phyloP scores from a whole-genome alignment of 805 yeast species.

The Metschnikowia continentalis region DNA sequence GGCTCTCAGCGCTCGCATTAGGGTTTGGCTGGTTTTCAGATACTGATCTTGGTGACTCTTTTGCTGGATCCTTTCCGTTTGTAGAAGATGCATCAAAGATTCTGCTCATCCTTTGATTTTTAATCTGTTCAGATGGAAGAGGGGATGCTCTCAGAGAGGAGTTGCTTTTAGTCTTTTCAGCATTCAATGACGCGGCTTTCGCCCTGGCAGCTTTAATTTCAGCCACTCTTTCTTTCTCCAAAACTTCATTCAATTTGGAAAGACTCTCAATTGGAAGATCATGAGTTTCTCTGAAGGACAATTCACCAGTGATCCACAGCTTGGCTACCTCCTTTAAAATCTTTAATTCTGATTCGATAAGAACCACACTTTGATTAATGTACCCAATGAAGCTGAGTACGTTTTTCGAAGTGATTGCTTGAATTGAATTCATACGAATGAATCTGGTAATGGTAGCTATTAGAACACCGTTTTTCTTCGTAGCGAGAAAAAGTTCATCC shows the following conservation, averaged over 20 bases:
- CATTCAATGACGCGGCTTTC: constrained; percentile 2
- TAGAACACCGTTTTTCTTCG: constrained; percentile 47
- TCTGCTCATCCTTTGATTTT: neutral
- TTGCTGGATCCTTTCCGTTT: neutral
- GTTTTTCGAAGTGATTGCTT: constrained; percentile 32
- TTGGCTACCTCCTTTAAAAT: constrained; percentile 36
- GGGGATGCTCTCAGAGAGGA: neutral
- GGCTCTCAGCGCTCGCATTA: neutral
- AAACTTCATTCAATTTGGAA: constrained; percentile 15
- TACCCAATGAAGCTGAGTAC: constrained; percentile 40
- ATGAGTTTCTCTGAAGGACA: constrained; percentile 38
- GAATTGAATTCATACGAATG: constrained; percentile 37
- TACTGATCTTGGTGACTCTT: neutral
- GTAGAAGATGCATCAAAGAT: neutral
- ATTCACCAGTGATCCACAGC: constrained; percentile 42
- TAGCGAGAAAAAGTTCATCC: constrained; percentile 39
- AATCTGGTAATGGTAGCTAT: constrained; percentile 46
- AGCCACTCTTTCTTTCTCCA: constrained; percentile 7
- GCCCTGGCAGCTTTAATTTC: constrained; percentile 6
- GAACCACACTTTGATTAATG: constrained; percentile 34
- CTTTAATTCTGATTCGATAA: constrained; percentile 26
- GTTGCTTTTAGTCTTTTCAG: constrained; percentile 2
- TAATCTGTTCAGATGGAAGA: neutral
- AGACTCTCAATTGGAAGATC: constrained; percentile 25
- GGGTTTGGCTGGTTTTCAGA: neutral